phyloP scores from a whole-genome alignment of 2,329 filamentous ascomycete species.

The Aspergillus puulaauensis region DNA sequence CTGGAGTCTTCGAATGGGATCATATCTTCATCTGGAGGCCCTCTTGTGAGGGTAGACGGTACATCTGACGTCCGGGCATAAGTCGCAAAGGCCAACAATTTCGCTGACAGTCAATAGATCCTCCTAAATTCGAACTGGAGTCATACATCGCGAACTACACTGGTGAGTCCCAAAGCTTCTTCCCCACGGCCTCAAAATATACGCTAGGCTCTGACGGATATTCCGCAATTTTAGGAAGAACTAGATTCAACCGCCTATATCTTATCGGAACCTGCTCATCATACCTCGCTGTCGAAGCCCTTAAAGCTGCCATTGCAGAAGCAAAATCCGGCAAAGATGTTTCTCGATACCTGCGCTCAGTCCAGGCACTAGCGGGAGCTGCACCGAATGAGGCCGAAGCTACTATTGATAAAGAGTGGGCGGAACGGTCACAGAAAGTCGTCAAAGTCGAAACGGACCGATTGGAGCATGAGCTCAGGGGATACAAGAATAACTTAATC shows the following conservation, averaged over 20 bases:
- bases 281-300: conserved; percentile 73
- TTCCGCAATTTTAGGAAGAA: conserved; percentile 60
- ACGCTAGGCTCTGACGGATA: neutral
- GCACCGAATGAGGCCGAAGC: conserved; percentile 69
- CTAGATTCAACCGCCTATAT: conserved; percentile 75
- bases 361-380: conserved; percentile 62
- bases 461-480: conserved; percentile 82
- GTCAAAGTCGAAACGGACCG: conserved; percentile 70
- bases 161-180: conserved; percentile 52
- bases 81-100: neutral
- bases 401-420: conserved; percentile 69
- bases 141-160: conserved; percentile 86
- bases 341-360: conserved; percentile 66
- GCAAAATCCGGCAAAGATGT: conserved; percentile 76
- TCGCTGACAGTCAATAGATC: conserved; percentile 50
- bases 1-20: conserved; percentile 9
- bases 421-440: conserved; percentile 63
- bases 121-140: conserved; percentile 87
- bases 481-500: conserved; percentile 94
- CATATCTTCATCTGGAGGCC: neutral
- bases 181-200: neutral
- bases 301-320: conserved; percentile 73
- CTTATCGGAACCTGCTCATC: conserved; percentile 79
- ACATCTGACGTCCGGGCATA: conserved; percentile 1
- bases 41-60: conserved; percentile 32